Evolutionary conservation across 495 filamentous ascomycete species (phyloP).

Genomic region (Penicillium parvum): DNA sequence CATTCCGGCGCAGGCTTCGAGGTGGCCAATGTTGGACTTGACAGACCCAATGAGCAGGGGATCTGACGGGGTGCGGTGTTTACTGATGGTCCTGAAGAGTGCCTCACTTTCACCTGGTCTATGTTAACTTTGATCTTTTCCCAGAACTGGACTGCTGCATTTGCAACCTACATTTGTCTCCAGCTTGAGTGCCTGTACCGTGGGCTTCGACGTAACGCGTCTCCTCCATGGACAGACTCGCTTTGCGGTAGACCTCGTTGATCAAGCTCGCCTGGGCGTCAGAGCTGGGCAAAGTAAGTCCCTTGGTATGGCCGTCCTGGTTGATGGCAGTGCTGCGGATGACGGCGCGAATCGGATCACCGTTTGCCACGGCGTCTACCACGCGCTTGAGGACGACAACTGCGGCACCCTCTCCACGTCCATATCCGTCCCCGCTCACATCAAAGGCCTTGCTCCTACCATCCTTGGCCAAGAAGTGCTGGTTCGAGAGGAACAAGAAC

Average conservation of each 20-base stretch:
- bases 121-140: neutral
- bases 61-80: neutral
- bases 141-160: no score
- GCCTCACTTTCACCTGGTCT: no score
- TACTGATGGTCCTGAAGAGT: no score
- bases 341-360: constrained; percentile 37
- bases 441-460: neutral
- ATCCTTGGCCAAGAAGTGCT: no score
- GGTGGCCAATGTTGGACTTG: constrained; percentile 41
- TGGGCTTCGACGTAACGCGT: constrained; percentile 24
- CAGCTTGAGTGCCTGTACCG: constrained; percentile 52
- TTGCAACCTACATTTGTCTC: no score
- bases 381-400: neutral
- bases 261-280: neutral
- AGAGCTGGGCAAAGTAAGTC: neutral
- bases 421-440: constrained; percentile 34
- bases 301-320: constrained; percentile 25
- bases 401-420: neutral
- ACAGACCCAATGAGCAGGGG: constrained; percentile 16
- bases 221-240: neutral
- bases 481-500: no score
- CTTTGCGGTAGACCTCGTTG: neutral
- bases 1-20: constrained; percentile 54
- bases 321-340: constrained; percentile 30
- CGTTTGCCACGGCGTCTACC: constrained; percentile 30